These are phyloP conservation scores for Dothiorella sarmentorum DNA, from an alignment of 2,329 filamentous ascomycete species.

Conservation along the genomic window DNA sequence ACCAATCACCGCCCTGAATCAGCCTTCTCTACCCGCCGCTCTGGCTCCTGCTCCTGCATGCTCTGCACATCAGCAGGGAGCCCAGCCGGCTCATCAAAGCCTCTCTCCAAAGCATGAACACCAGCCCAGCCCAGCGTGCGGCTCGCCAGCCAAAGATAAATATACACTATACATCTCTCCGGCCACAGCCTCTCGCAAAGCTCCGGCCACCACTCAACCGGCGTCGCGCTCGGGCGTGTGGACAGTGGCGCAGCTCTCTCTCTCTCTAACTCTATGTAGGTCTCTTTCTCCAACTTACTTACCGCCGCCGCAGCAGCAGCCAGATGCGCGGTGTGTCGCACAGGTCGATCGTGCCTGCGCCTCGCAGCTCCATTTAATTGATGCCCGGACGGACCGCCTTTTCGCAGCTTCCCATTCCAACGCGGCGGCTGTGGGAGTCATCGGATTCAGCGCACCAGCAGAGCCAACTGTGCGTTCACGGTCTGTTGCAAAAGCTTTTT, in stretches of 20 bases:
- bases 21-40: too few species aligned
- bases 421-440: not conserved
- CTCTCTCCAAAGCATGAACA: too few species aligned
- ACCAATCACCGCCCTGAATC: too few species aligned
- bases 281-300: not conserved
- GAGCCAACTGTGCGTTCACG: too few species aligned
- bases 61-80: not conserved
- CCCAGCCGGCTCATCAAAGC: not conserved
- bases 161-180: not conserved
- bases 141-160: not conserved
- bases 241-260: too few species aligned
- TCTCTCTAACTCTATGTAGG: too few species aligned
- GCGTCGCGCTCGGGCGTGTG: not conserved
- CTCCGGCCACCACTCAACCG: not conserved
- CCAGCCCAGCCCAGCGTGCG: not conserved
- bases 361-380: not conserved
- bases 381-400: not conserved
- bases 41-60: too few species aligned
- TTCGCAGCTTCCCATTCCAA: not conserved
- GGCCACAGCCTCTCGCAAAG: not conserved
- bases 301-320: not conserved
- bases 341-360: slow-evolving; percentile 12
- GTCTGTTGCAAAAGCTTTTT: not conserved
- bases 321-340: slow-evolving; percentile 10
- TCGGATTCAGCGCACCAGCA: too few species aligned